Evolutionary conservation across 2,329 filamentous ascomycete species (phyloP), one percentile per base, ranked within the genome.

Genomic region (Diaporthe eres): DNA sequence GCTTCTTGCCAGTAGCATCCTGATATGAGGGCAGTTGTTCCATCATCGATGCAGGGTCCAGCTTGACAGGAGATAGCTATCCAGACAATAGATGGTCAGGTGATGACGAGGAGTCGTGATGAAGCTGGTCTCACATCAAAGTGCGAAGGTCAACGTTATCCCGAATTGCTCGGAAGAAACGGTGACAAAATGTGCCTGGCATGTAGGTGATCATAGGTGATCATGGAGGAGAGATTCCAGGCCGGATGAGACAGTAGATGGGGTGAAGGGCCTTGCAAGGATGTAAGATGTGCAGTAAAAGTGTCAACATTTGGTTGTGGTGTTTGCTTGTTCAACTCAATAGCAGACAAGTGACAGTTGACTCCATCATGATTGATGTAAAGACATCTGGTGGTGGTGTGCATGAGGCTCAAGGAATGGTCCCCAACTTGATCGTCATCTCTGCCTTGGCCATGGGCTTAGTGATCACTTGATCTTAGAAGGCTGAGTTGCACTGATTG

Each of bases 1-100:
- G 86, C 71, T 80, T 80, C 13, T 80, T 82, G 10, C 83, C 79
- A 3, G 84, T 86, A 71, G 90, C 89, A 75, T 90, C 86, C 70
- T 85, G 82, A 80, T 92, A 92, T 0, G 90, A 89, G 1, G 90
- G 89, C n/a, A 88, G 85, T 15, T 79, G 76, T 12, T 83, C 81
- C 83, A 85, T 84, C 17, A 65, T 8, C 19, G 37, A 10, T 44
- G 10, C n/a, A 19, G 39, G 25, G 28, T 13, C 28, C 49, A 34
- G 49, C 51, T 44, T 28, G 2, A 47, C 22, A 25, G 55, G 34
- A 47, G 22, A 22, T 4, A 63, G 22, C 42, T 47, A 3, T 51
- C 31, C 19, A 10, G 22, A 31, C 4, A 44, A 25, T 42, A 28
- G 71, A 28, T n/a, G 25, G 8, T 15, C 19, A 49, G 55, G 42